Base-by-base conservation (phyloP, 345 rosid species). In the Eucalyptus marginata region DNA sequence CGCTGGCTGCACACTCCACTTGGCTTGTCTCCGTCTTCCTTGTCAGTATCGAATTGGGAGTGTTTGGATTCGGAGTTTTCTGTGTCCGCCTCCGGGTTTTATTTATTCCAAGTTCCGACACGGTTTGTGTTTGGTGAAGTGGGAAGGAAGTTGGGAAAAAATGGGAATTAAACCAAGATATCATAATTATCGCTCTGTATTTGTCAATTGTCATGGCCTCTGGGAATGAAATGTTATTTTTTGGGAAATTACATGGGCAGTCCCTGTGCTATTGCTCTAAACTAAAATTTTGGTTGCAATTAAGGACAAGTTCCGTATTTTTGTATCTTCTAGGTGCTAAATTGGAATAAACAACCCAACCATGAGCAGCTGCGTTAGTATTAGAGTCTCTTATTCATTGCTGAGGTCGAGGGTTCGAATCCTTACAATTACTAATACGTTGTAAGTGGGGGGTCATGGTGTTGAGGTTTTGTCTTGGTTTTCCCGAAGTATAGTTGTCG, bases 41-140 rank as follows among this genome's bases (percentile, higher is more conserved):
- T 62, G 87, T 89, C 16, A 11, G 6, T 62, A 89, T 89, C 90
- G 90, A 89, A 89, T n/a, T 49, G 36, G 83, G 84, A 50, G 58
- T 33, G 90, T 85, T 85, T 62, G 87, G 90, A 25, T 85, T 27
- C 85, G 4, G 80, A 33, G 1, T 44, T 44, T 52, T 25, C 22
- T 6, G 16, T 4, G 87, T 46, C 46, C 79, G 44, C 6, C 31
- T 71, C 68, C 51, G 1, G 33, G 49, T 33, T 50, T 88, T 13
- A 27, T 7, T 46, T 16, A 14, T 54, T 1, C 88, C 46, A 11
- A 18, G 8, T 52, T 20, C 59, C 44, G 6, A 0, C 84, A 76
- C 47, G 84, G 29, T 76, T 76, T 20, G 29, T 40, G 84, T 40
- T 76, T 76, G 47, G 83, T 20, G 47, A 20, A 76, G 29, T 76